A percentile compares a stretch with the other conserved stretches of the same genome.
Evolutionary conservation across 108 stramenopile species (phyloP).

Genomic region (Cyclotella cryptica): DNA sequence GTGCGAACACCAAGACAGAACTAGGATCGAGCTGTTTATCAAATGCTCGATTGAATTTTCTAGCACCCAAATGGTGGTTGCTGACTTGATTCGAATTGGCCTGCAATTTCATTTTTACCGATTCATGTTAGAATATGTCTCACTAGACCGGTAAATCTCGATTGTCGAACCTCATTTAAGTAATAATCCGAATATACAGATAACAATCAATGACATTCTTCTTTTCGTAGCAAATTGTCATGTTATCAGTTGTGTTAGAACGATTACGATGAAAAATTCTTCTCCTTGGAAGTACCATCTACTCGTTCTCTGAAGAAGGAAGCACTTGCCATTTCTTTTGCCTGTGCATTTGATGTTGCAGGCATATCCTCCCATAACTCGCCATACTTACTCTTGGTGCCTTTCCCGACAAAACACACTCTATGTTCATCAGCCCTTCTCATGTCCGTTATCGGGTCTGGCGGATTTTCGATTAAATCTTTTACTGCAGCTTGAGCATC

Average conservation of each 20-base stretch:
- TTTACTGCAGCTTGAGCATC: constrained; percentile 55
- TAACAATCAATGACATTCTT: too few species aligned
- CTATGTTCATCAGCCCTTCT: constrained; percentile 87
- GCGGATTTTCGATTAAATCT: constrained; percentile 81
- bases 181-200: too few species aligned
- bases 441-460: constrained; percentile 81
- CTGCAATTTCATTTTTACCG: too few species aligned
- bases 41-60: too few species aligned
- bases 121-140: too few species aligned
- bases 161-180: too few species aligned
- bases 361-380: constrained; percentile 83
- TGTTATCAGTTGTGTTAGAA: neutral
- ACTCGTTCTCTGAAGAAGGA: constrained; percentile 46
- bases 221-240: too few species aligned
- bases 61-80: too few species aligned
- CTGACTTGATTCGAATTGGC: too few species aligned
- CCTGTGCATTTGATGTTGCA: constrained; percentile 58
- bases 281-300: neutral
- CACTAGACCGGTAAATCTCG: too few species aligned
- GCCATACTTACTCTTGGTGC: constrained; percentile 64
- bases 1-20: too few species aligned
- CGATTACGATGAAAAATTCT: neutral
- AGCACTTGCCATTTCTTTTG: constrained; percentile 25
- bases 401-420: constrained; percentile 72
- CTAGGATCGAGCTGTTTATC: too few species aligned